Evolutionary conservation across 2,329 filamentous ascomycete species (phyloP).

Genomic region (Curvularia hawaiiensis): DNA sequence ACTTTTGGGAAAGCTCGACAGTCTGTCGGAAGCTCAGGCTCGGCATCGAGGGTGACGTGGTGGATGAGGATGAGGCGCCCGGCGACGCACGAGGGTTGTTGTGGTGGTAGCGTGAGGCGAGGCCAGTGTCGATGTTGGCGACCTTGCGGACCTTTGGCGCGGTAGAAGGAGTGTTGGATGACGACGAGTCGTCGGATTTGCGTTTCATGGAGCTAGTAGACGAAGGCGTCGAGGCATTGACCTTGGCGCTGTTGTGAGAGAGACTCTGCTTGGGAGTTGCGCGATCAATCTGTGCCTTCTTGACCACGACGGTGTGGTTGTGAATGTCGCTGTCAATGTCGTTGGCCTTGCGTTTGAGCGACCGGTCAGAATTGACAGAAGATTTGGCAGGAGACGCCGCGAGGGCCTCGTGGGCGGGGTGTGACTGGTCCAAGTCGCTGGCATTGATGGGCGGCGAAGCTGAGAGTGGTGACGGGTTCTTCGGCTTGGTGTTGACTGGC

Average conservation of each 20-base stretch:
- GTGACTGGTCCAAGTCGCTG: constrained; percentile 59
- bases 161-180: constrained; percentile 35
- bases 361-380: constrained; percentile 40
- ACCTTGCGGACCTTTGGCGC: constrained; percentile 42
- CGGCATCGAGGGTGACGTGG: constrained; percentile 41
- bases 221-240: constrained; percentile 37
- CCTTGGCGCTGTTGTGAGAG: constrained; percentile 36
- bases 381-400: constrained; percentile 44
- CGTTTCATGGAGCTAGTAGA: constrained; percentile 50
- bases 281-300: constrained; percentile 41
- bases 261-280: constrained; percentile 37
- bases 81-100: constrained; percentile 42
- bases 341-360: constrained; percentile 50
- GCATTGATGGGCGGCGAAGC: constrained; percentile 66
- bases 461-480: constrained; percentile 66
- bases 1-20: constrained; percentile 55
- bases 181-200: constrained; percentile 50
- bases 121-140: constrained; percentile 41
- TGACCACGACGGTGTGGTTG: constrained; percentile 42
- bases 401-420: constrained; percentile 47
- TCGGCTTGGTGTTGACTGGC: constrained; percentile 57
- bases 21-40: constrained; percentile 52
- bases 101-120: constrained; percentile 43
- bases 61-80: constrained; percentile 42
- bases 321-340: constrained; percentile 46